phyloP scores from a whole-genome alignment of 1,284 basidiomycete species.

The Acaromyces ingoldii region DNA sequence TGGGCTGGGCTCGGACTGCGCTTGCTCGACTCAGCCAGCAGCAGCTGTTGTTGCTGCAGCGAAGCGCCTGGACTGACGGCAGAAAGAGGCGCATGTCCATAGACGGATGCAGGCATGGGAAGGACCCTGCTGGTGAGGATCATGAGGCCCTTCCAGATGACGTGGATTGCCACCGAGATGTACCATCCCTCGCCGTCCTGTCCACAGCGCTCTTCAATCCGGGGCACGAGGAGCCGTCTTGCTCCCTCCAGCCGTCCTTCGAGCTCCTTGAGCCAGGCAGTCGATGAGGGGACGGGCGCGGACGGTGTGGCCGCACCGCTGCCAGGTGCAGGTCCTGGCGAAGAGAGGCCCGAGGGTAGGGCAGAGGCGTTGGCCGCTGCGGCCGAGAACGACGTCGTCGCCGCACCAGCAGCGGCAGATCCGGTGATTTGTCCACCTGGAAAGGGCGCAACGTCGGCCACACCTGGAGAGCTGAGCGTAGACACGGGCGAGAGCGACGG shows the following conservation, averaged over 20 bases:
- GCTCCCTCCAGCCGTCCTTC: slow-evolving; percentile 43
- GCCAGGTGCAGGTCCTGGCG: slow-evolving; percentile 1
- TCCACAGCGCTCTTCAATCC: slow-evolving; percentile 43
- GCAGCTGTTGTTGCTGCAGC: neutral
- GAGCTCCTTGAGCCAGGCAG: slow-evolving; percentile 41
- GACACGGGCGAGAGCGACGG: neutral
- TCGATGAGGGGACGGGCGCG: slow-evolving; percentile 1
- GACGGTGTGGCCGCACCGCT: slow-evolving; percentile 5
- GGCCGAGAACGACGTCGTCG: slow-evolving; percentile 1
- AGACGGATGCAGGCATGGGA: slow-evolving; percentile 3
- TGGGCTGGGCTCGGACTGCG: slow-evolving; percentile 37
- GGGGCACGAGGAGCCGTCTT: slow-evolving; percentile 36
- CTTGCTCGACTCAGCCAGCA: slow-evolving; percentile 8
- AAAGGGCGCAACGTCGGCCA: neutral
- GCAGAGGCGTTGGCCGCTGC: slow-evolving; percentile 8
- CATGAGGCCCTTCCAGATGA: slow-evolving; percentile 48
- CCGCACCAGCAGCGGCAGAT: too few relatives aligned
- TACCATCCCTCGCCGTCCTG: slow-evolving; percentile 49
- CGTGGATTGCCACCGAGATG: slow-evolving; percentile 46
- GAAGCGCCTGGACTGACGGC: neutral
- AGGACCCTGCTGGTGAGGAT: slow-evolving; percentile 27
- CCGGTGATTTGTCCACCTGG: too few relatives aligned
- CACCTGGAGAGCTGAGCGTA: neutral
- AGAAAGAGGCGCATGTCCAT: too few relatives aligned
- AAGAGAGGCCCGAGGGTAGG: slow-evolving; percentile 10